Percentiles rank a stretch among this genome's conserved stretches.
Conservation (phyloP, 306 rosid genomes). For the Trifolium fragiferum region DNA sequence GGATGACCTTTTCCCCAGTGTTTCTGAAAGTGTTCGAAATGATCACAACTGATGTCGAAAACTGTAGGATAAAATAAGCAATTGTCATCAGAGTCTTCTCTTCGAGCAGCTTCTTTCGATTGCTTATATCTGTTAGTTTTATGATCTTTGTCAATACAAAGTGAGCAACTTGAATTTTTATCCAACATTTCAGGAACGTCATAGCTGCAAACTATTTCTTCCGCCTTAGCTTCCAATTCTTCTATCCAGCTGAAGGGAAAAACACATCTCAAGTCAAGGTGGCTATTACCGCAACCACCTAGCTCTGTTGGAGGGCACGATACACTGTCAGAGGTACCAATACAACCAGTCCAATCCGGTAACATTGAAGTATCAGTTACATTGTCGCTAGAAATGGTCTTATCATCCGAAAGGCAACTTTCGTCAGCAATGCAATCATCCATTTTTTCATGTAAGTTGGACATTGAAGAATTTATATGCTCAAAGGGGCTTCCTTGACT, state of each 20-base stretch:
- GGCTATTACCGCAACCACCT: conserved; percentile 74
- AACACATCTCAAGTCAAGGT: conserved; percentile 79
- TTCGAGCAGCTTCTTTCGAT: conserved; percentile 68
- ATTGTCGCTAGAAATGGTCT: conserved; percentile 47
- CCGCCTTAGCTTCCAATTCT: conserved; percentile 89
- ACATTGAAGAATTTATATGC: conserved; percentile 42
- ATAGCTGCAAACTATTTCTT: conserved; percentile 98
- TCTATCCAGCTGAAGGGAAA: conserved; percentile 74
- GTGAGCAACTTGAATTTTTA: conserved; percentile 65
- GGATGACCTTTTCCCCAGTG: conserved; percentile 99
- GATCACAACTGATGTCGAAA: conserved; percentile 58
- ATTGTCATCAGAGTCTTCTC: conserved; percentile 82
- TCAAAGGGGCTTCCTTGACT: conserved; percentile 53
- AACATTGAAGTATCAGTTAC: conserved; percentile 50
- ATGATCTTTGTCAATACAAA: conserved; percentile 66
- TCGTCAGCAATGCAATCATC: conserved; percentile 46
- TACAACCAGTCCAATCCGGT: conserved; percentile 51
- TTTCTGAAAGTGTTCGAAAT: conserved; percentile 91
- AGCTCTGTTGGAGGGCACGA: conserved; percentile 70
- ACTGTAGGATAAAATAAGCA: conserved; percentile 70
- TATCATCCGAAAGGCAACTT: conserved; percentile 47
- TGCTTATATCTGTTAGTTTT: conserved; percentile 53
- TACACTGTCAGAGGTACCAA: conserved; percentile 47
- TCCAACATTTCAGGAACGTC: conserved; percentile 90
- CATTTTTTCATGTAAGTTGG: conserved; percentile 49